phyloP scores from a whole-genome alignment of 345 rosid genomes.

The Populus nigra region DNA sequence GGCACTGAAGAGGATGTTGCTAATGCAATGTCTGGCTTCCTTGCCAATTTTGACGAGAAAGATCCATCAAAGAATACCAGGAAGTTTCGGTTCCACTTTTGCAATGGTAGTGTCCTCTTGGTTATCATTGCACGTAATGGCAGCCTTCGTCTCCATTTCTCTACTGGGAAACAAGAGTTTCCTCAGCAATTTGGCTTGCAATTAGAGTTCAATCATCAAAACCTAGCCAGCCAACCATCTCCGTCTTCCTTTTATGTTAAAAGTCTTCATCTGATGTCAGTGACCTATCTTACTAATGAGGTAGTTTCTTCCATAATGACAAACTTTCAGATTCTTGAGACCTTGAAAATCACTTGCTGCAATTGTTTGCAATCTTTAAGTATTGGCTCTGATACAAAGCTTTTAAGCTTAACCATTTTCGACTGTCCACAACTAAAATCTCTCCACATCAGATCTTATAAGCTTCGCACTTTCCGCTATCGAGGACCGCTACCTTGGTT shows the following conservation, averaged over 20 bases:
- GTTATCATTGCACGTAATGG: conserved; percentile 45
- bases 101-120: conserved; percentile 29
- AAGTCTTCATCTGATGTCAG: conserved; percentile 41
- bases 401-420: conserved; percentile 42
- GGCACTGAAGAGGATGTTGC: conserved; percentile 41
- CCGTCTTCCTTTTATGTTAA: conserved; percentile 39
- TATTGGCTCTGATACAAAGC: conserved; percentile 46
- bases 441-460: conserved; percentile 40
- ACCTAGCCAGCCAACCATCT: conserved; percentile 20
- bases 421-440: conserved; percentile 37
- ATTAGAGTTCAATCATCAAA: conserved; percentile 29
- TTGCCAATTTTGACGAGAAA: conserved; percentile 44
- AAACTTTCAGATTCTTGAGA: conserved; percentile 44
- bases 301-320: conserved; percentile 46
- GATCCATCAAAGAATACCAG: conserved; percentile 44
- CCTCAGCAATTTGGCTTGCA: conserved; percentile 29
- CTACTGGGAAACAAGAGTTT: conserved; percentile 27
- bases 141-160: conserved; percentile 42
- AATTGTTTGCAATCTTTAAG: conserved; percentile 37
- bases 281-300: conserved; percentile 40
- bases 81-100: conserved; percentile 41
- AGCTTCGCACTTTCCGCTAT: conserved; percentile 40
- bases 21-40: conserved; percentile 35
- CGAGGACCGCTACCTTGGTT: conserved; percentile 44
- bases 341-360: conserved; percentile 45